These are phyloP conservation scores for Pseudotulostoma volvatum DNA, from an alignment of 495 filamentous ascomycete genomes.

Conservation along the genomic window DNA sequence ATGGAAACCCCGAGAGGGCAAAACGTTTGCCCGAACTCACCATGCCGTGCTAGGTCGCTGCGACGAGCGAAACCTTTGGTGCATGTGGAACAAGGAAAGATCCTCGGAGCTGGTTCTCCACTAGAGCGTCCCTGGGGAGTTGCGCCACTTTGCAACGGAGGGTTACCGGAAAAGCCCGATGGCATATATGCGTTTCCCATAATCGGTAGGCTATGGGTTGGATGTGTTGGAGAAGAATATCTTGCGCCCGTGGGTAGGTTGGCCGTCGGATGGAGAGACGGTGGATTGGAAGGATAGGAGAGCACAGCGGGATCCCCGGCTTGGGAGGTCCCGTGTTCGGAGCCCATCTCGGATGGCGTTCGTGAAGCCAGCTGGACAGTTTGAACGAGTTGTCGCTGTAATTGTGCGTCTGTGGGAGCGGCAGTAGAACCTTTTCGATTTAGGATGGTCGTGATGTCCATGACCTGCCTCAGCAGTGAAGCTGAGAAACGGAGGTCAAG, in stretches of 20 bases:
- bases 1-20: not conserved
- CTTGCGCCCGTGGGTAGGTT: constrained; percentile 32
- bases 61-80: constrained; percentile 83
- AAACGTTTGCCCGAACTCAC: constrained; percentile 48
- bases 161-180: constrained; percentile 18
- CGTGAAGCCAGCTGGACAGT: constrained; percentile 23
- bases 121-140: constrained; percentile 27
- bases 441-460: constrained; percentile 58
- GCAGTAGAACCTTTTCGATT: constrained; percentile 46
- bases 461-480: constrained; percentile 30
- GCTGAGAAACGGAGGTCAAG: constrained; percentile 21
- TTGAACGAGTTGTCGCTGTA: constrained; percentile 40
- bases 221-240: constrained; percentile 37
- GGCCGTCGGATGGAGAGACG: constrained; percentile 31
- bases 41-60: constrained; percentile 89
- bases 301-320: constrained; percentile 45
- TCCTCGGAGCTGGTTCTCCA: constrained; percentile 47
- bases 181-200: constrained; percentile 35
- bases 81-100: constrained; percentile 83
- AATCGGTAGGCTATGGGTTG: constrained; percentile 41
- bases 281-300: constrained; percentile 38
- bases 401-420: constrained; percentile 34
- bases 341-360: constrained; percentile 35
- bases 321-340: constrained; percentile 57
- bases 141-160: constrained; percentile 19